Evolutionary conservation across 2,329 filamentous ascomycete species (phyloP), one percentile per base, ranked within the genome.

Genomic region (Dryadomyces quercus-mongolicae): DNA sequence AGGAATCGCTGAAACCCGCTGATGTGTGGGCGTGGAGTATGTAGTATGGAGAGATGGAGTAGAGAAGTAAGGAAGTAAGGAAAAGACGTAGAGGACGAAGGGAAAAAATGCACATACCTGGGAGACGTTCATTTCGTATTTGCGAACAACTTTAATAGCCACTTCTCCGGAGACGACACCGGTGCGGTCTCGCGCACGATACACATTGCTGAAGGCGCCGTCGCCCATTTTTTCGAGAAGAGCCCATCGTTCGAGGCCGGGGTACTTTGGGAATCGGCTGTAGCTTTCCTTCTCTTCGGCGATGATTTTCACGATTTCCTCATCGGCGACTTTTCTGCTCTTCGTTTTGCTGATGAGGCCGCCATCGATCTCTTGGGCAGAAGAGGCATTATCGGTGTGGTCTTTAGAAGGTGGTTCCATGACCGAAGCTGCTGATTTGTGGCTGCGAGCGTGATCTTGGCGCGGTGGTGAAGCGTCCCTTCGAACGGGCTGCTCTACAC

Each of bases 171-270:
- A 79, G 15, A 55, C 50, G 58, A 84, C 75, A 44, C 87, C 86
- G 6, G 82, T 77, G 48, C 72, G 67, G 67, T 98, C 93, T 61
- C 78, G 80, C 42, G 93, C 93, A 43, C 88, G 84, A 70, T 97
- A 98, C 60, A 98, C 93, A 65, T 97, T 97, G 75, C 92, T 97
- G 77, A 98, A 98, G 57, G 93, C 93, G 58, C 93, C 93, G 62
- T 97, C 93, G 60, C 93, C 93, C 92, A 98, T 98, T 78, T 97
- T 97, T 71, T 95, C 91, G 52, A 93, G 56, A 38, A 96, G 74
- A 53, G 85, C 81, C 85, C 88, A 98, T 64, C 91, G 75, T 62
- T 95, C 89, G 43, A 95, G 74, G 42, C 88, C 88, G 1, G 88
- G 87, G 64, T 95, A 95, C 62, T 75, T 80, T 44, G 93, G 92